These are phyloP conservation scores for Talaromyces trachyspermus DNA, from an alignment of 495 filamentous ascomycete genomes.

Conservation along the genomic window DNA sequence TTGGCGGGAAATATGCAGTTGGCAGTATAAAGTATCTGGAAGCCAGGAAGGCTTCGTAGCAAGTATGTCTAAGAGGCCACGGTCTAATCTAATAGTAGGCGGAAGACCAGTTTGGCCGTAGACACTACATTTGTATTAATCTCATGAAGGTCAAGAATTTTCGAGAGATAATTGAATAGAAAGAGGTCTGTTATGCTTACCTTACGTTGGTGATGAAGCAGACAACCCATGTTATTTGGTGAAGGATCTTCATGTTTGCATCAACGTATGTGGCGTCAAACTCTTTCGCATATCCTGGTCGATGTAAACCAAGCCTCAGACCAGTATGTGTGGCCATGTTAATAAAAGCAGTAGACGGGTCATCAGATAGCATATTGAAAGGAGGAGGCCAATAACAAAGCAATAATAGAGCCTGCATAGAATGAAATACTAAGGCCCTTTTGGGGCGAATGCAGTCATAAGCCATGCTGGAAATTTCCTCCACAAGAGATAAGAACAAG, in stretches of 20 bases:
- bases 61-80: conserved; percentile 1
- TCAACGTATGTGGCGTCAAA: not conserved
- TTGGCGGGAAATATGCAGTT: conserved; percentile 2
- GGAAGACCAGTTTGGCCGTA: conserved; percentile 4
- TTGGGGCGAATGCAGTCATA: conserved; percentile 3
- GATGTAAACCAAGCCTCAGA: not conserved
- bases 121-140: not conserved
- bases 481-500: not conserved
- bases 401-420: conserved; percentile 3
- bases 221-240: not conserved
- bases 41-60: conserved; percentile 4
- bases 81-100: conserved; percentile 1
- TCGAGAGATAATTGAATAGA: not conserved
- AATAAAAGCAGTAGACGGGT: conserved; percentile 1
- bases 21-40: conserved; percentile 1
- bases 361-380: not conserved
- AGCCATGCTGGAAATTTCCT: conserved; percentile 1
- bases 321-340: conserved; percentile 3
- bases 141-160: too few species aligned
- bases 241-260: not conserved
- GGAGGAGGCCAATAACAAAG: conserved; percentile 2
- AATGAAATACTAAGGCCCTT: not conserved
- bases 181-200: not conserved
- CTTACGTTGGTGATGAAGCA: conserved; percentile 6
- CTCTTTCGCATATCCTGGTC: not conserved